Evolutionary conservation across 768 basidiomycete genomes (phyloP), one percentile per base, ranked within the genome.

Genomic region (Chlorophyllum brunneum): DNA sequence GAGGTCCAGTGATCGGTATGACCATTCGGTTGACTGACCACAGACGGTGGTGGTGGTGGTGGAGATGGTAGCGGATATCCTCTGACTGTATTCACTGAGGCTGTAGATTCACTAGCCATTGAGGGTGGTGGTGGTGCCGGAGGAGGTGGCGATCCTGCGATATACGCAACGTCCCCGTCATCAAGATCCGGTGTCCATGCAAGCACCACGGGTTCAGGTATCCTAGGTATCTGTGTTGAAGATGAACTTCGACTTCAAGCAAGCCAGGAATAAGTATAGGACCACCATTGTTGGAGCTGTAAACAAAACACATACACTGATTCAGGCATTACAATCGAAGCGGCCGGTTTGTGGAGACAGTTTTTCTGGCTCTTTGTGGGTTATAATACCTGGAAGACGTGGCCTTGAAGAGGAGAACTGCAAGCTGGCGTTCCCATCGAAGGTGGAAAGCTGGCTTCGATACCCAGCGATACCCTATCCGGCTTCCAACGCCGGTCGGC

Each of bases 161-260:
- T 53, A 45, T 53, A 53, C 2, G 42, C 51, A 22, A 53, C 51
- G 15, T 53, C 51, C n/a, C 43, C 51, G 15, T 53, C 51, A 16
- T 46, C 43, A 18, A 38, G 46, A 13, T 45, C 37, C n/a, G 51
- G 36, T 22, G 51, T 46, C 51, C 51, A 53, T 24, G 43, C 16
- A 2, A 53, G 36, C 13, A 53, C 44, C 3, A 53, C 34, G 8
- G 51, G 51, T 22, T 53, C 51, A 1, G 51, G 51, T 53, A 53
- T 45, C 22, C 27, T 45, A 11, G 51, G 51, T 30, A 53, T 53
- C 20, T 41, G 51, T 39, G 44, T 30, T 37, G 27, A 16, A 20
- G 49, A 31, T 26, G 49, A 41, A n/a, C 33, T 20, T 6, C 40
- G 30, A 31, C 26, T 30, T 29, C 11, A 43, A 26, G 4, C 34